A percentile compares a stretch with the other conserved stretches of the same genome.
Conservation (phyloP, 2,329 filamentous ascomycete species). For the Diaporthe sp. region DNA sequence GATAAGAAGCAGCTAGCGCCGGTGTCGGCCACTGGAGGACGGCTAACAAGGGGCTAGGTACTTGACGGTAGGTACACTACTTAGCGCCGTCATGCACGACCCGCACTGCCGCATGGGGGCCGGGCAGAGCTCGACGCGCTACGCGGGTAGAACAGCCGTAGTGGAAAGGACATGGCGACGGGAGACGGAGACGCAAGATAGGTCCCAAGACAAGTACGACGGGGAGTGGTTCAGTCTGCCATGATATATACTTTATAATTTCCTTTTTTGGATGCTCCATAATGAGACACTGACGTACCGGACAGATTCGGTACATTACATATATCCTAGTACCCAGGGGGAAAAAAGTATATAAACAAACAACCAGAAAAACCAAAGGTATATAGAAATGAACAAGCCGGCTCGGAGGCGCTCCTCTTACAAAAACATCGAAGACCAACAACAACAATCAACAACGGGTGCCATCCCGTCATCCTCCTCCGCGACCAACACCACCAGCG, state of each 20-base stretch:
- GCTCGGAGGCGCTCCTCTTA: constrained; percentile 39
- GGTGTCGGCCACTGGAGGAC: constrained; percentile 3
- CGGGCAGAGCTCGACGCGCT: constrained; percentile 11
- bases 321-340: not conserved
- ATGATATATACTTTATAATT: not conserved
- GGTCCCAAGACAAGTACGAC: not conserved
- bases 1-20: constrained; percentile 32
- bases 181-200: too few relatives aligned
- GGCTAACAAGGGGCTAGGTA: not conserved
- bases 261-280: not conserved
- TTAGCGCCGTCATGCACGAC: constrained; percentile 5
- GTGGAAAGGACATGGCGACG: not conserved
- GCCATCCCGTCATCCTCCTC: not conserved
- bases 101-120: not conserved
- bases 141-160: constrained; percentile 14
- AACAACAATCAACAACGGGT: not conserved
- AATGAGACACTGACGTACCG: constrained; percentile 25
- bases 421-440: constrained; percentile 28
- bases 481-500: constrained; percentile 5
- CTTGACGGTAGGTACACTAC: constrained; percentile 17
- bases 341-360: constrained; percentile 3
- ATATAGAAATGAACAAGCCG: constrained; percentile 38
- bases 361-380: not conserved
- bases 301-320: not conserved
- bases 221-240: not conserved